A percentile compares a stretch with the other conserved stretches of the same genome.
Conservation (phyloP, 2,329 filamentous ascomycete genomes). For the Colletotrichum sp. region DNA sequence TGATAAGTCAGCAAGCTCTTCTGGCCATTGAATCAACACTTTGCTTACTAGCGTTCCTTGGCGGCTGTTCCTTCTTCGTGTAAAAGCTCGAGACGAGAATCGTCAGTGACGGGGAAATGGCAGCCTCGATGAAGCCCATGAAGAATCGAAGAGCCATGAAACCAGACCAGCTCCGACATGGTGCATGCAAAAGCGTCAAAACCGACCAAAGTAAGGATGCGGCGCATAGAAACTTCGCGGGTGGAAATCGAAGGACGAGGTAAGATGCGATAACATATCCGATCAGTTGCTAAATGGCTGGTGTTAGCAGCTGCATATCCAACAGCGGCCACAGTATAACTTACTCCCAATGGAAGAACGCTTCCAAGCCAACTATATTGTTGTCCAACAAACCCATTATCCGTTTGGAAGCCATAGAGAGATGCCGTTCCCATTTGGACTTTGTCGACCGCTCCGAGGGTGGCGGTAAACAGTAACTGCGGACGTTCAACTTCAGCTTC, state of each 20-base stretch:
- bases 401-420: constrained; percentile 27
- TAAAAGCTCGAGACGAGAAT: neutral
- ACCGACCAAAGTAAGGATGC: neutral
- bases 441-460: constrained; percentile 28
- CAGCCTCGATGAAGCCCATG: neutral
- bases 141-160: neutral
- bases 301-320: accelerated
- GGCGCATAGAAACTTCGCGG: neutral
- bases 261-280: neutral
- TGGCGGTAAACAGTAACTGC: neutral
- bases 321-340: accelerated
- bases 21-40: accelerated
- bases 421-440: constrained; percentile 31
- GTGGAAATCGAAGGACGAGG: neutral
- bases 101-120: neutral
- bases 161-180: neutral
- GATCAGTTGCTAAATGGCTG: neutral
- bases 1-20: accelerated
- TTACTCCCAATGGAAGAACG: neutral
- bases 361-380: neutral
- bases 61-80: neutral
- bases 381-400: constrained; percentile 21
- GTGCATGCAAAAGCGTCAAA: neutral
- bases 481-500: neutral
- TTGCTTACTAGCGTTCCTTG: neutral